Conservation (phyloP, 352 stramenopile genomes). For the Phytophthora podocarpi region DNA sequence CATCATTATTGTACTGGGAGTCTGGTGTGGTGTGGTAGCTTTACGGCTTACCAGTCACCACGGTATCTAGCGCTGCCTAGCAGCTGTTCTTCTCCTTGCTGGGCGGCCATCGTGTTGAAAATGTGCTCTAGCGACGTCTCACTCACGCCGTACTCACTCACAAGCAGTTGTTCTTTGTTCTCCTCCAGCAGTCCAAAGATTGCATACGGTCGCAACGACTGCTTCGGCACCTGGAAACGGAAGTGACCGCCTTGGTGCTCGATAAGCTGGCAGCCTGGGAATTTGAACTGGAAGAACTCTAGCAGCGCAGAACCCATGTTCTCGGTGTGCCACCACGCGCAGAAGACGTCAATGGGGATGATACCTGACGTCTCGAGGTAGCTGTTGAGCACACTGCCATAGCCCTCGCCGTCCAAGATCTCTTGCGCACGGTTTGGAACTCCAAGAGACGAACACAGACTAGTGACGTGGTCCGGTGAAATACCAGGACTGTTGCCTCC, state of each 20-base stretch:
- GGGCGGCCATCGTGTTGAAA: slow-evolving; percentile 91
- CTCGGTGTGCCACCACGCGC: slow-evolving; percentile 62
- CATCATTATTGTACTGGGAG: slow-evolving; percentile 26
- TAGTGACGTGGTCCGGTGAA: slow-evolving; percentile 32
- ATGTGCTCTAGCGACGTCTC: slow-evolving; percentile 93
- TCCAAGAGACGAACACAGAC: slow-evolving; percentile 47
- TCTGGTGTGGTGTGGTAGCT: not conserved
- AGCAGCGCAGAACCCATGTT: slow-evolving; percentile 42
- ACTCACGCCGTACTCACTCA: slow-evolving; percentile 90
- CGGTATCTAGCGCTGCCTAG: slow-evolving; percentile 41
- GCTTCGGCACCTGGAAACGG: slow-evolving; percentile 74
- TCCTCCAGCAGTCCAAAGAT: slow-evolving; percentile 86
- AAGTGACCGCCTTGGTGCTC: slow-evolving; percentile 75
- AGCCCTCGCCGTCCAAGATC: slow-evolving; percentile 47
- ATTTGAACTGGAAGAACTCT: slow-evolving; percentile 51
- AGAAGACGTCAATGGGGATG: slow-evolving; percentile 61
- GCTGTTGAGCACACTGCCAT: slow-evolving; percentile 45
- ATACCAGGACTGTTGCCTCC: slow-evolving; percentile 34
- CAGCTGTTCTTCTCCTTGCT: slow-evolving; percentile 68
- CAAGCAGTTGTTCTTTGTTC: slow-evolving; percentile 54
- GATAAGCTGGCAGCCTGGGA: slow-evolving; percentile 46
- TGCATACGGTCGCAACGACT: slow-evolving; percentile 45
- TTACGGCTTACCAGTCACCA: slow-evolving; percentile 27
- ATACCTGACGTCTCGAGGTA: slow-evolving; percentile 49
- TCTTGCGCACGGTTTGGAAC: slow-evolving; percentile 34